Base-by-base conservation (phyloP, 148 eudicot genomes). In the Cornus kousa region DNA sequence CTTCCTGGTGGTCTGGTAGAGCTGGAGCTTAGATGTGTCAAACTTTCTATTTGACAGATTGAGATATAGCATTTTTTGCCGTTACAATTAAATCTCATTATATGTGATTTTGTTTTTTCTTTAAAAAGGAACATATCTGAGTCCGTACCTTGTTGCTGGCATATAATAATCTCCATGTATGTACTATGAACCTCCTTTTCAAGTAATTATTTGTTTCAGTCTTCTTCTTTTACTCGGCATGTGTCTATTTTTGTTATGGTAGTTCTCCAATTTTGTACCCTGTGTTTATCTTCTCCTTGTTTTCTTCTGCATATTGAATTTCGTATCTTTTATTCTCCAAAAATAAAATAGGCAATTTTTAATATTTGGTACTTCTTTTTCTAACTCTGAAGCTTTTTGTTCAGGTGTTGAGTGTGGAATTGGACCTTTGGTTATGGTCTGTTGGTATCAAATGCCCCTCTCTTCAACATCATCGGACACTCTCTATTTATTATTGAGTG, bases 371-470 rank as follows among this genome's bases (percentile, higher is more conserved):
- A 40, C 31, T 40, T 70, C 53, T 22, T 48, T 22, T 40, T 77
- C 40, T 68, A 4, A 43, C 24, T 23, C 32, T 70, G 77, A 72
- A 2, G 74, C 62, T 33, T 67, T 78, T 76, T 67, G 69, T 79
- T 64, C 85, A 91, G 97, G 94, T 93, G 31, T 79, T 95, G 85
- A 91, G 98, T 40, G 87, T 89, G 77, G 97, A 95, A 50, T 84
- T 95, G 88, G 99, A 93, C 87, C 93, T 91, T 39, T 93, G 97
- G 99, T 84, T 95, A 39, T 95, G 97, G 97, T 87, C 94, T 17
- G 80, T 82, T 77, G 94, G 99, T 16, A 66, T 95, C 75, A 83
- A 82, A 74, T 80, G 86, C 72, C 82, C 93, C 40, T 89, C 93
- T 77, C 97, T 95, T 72, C 82, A 83, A 59, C 90, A 91, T 78